These are phyloP conservation scores for Malus orientalis DNA, from an alignment of 306 rosid genomes.

Conservation along the genomic window DNA sequence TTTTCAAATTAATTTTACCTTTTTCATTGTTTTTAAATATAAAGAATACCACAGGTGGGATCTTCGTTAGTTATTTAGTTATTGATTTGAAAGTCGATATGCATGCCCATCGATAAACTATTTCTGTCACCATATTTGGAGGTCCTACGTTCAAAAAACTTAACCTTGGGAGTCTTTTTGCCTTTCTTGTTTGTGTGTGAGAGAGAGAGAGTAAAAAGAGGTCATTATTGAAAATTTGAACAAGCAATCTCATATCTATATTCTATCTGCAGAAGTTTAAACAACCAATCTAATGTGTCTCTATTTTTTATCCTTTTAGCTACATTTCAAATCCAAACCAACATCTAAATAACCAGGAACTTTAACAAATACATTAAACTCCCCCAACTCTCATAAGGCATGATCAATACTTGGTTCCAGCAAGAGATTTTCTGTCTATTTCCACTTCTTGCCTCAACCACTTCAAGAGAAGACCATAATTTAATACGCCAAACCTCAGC, in stretches of 20 bases:
- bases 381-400: not conserved
- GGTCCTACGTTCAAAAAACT: not conserved
- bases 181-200: not conserved
- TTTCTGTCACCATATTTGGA: no score
- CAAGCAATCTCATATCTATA: constrained; percentile 3
- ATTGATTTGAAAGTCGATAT: no score
- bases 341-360: constrained; percentile 2
- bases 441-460: not conserved
- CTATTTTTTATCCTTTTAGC: not conserved
- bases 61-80: no score
- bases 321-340: constrained; percentile 14
- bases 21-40: no score
- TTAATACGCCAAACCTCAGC: not conserved
- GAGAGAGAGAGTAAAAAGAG: not conserved
- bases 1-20: not conserved
- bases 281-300: constrained; percentile 2
- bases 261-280: not conserved
- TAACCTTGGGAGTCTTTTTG: not conserved
- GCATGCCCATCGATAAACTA: no score
- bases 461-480: not conserved
- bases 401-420: not conserved
- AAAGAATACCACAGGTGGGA: no score
- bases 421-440: constrained; percentile 1
- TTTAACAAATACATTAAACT: constrained; percentile 16
- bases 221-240: not conserved